These are phyloP conservation scores for Eucalyptus regnans DNA, from an alignment of 345 rosid species.

Conservation along the genomic window DNA sequence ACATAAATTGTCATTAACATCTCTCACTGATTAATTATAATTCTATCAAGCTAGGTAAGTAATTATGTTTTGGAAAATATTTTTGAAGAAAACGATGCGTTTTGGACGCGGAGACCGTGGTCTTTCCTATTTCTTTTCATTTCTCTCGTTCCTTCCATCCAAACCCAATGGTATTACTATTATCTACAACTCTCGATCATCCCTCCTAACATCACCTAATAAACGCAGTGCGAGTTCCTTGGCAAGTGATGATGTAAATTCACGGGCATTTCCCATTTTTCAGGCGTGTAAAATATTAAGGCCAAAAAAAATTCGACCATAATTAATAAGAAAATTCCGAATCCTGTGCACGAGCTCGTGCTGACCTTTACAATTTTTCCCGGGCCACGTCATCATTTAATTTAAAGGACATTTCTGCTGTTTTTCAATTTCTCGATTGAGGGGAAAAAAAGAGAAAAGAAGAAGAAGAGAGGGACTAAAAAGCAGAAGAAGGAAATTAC, in stretches of 20 bases:
- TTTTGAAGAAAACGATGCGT: neutral
- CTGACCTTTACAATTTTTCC: accelerated
- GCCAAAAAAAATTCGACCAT: accelerated
- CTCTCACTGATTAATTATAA: too few species aligned
- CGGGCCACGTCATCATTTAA: accelerated
- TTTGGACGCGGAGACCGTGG: accelerated
- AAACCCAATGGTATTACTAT: too few species aligned
- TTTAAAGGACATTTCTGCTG: neutral
- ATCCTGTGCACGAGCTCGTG: neutral
- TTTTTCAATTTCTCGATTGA: neutral
- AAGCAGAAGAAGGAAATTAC: neutral
- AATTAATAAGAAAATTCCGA: neutral
- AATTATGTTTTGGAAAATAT: accelerated
- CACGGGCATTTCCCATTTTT: neutral
- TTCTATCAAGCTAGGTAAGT: accelerated
- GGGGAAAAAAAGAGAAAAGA: neutral
- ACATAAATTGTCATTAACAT: too few species aligned
- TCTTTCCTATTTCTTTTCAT: neutral
- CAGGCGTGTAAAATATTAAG: neutral
- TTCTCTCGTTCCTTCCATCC: accelerated
- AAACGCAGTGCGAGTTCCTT: neutral
- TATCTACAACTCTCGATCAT: neutral
- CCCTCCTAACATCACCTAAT: neutral
- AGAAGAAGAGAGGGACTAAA: neutral
- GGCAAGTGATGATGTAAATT: too few species aligned